Evolutionary conservation across 83 land plant genomes (phyloP).

Genomic region (Picea abies): DNA sequence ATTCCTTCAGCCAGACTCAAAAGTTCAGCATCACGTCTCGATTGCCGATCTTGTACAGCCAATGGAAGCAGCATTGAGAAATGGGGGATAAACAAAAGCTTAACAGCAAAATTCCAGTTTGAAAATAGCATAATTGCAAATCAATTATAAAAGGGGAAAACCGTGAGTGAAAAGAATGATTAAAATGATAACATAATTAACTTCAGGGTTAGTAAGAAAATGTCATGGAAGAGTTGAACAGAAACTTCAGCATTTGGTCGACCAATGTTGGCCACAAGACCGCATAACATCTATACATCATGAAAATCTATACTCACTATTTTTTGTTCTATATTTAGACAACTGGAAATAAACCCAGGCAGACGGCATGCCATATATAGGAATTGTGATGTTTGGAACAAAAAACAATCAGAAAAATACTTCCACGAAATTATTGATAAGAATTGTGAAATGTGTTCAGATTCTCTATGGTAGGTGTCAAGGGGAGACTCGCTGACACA

Average conservation of each 20-base stretch:
- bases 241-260: background rate
- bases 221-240: background rate
- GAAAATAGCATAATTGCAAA: background rate
- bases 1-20: constrained; percentile 46
- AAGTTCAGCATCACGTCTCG: constrained; percentile 2
- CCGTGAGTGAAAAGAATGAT: background rate
- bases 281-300: background rate
- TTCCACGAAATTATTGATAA: background rate
- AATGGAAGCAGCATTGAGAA: background rate
- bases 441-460: background rate
- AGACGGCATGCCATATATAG: background rate
- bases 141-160: background rate
- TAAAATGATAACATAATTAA: background rate
- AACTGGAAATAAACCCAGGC: background rate
- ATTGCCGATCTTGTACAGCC: constrained; percentile 6
- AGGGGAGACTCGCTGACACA: too few species aligned
- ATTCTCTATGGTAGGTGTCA: background rate
- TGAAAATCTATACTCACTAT: background rate
- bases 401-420: background rate
- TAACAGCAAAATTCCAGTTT: background rate
- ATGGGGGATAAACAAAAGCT: background rate
- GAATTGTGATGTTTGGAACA: background rate
- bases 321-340: background rate
- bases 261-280: background rate
- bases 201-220: background rate